Base-by-base conservation (phyloP, 2,329 filamentous ascomycete species). In the Periconia sp. region DNA sequence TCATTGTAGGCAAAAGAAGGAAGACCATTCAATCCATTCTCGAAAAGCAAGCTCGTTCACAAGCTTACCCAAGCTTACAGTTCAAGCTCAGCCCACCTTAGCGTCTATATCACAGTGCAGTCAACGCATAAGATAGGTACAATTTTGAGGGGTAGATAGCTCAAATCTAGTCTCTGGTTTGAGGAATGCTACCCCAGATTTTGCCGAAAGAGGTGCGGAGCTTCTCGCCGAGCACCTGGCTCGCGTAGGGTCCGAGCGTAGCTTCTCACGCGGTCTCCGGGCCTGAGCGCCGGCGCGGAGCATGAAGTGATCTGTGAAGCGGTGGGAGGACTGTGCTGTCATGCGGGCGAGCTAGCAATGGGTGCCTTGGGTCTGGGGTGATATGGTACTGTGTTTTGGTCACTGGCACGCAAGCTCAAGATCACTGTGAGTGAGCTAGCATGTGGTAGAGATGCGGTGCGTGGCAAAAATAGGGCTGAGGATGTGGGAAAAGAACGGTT, bases 241-340 rank as follows among this genome's bases (percentile, higher is more conserved):
- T 21, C 16, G 25, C 23, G 32, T 21, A 25, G 22, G 17, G 17
- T 21, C 17, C 35, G 23, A 16, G 23, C 11, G 36, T n/a, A 22
- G 4, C 11, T 35, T 6, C 19, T 19, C 9, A 11, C 21, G 25
- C 36, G 38, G 45, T 33, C n/a, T 22, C 26, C 48, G 52, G 52
- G 54, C 45, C 52, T 57, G 36, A 46, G 44, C 54, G 52, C 53
- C 50, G 53, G 43, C 50, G 39, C 18, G 36, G 50, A 34, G 50
- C 53, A 28, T 22, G 25, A n/a, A 10, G 38, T 46, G 54, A 46
- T 46, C 50, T 46, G 50, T 50, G 47, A 18, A 22, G 13, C 24
- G 39, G 34, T 19, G 18, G 32, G 36, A 37, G 34, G 9, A 39
- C 35, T 41, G 48, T 48, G 45, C 36, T 52, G 39, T 39, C 38